phyloP scores from a whole-genome alignment of 2,329 filamentous ascomycete genomes.

The Trichoderma guizhouense region DNA sequence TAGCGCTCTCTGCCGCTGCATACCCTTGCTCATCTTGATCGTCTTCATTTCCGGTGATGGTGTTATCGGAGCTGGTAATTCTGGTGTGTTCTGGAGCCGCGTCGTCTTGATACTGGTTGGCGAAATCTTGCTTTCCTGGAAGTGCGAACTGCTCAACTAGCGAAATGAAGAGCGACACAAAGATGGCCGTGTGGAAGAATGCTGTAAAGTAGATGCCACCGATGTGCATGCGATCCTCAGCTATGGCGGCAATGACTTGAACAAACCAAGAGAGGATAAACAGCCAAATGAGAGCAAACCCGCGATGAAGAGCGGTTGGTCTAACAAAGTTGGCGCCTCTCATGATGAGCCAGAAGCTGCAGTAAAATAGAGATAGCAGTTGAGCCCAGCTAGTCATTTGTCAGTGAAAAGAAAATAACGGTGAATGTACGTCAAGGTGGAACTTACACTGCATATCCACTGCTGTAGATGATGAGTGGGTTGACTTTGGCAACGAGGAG shows the following conservation, averaged over 20 bases:
- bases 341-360: conserved; percentile 77
- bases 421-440: background rate
- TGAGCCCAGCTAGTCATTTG: conserved; percentile 61
- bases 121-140: conserved; percentile 67
- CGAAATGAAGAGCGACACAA: conserved; percentile 69
- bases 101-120: conserved; percentile 50
- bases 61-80: conserved; percentile 10
- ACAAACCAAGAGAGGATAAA: conserved; percentile 71
- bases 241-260: conserved; percentile 69
- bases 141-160: conserved; percentile 79
- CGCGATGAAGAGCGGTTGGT: conserved; percentile 80
- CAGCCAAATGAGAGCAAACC: conserved; percentile 80
- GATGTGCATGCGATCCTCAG: conserved; percentile 70
- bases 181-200: conserved; percentile 73
- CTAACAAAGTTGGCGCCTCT: conserved; percentile 74
- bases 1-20: conserved; percentile 36
- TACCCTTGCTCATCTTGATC: conserved; percentile 6
- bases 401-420: conserved; percentile 22
- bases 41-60: conserved; percentile 5
- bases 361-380: conserved; percentile 75
- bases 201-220: conserved; percentile 77
- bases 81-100: conserved; percentile 45
- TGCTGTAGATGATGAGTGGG: conserved; percentile 87
- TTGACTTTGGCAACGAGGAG: conserved; percentile 80
- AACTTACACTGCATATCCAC: conserved; percentile 68